Conservation (phyloP, 2,329 filamentous ascomycete genomes). For the Aspergillus persii region DNA sequence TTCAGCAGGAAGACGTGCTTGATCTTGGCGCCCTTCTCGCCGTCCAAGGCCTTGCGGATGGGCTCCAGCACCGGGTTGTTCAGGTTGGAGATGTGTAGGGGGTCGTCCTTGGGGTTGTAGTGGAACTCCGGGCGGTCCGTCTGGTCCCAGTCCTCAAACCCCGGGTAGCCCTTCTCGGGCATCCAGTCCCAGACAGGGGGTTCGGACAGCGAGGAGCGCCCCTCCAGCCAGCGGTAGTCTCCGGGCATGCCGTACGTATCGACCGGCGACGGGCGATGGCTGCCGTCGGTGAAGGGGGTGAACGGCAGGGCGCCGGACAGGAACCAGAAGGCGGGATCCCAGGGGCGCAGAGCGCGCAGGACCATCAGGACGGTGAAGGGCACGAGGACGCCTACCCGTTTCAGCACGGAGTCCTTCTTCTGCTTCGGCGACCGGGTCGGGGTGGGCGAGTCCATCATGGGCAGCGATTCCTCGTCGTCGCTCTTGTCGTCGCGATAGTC, state of each 20-base stretch:
- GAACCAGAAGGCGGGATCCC: slow-evolving; percentile 26
- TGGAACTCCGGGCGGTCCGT: slow-evolving; percentile 15
- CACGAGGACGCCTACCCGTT: slow-evolving; percentile 21
- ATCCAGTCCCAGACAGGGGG: slow-evolving; percentile 26
- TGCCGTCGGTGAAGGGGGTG: slow-evolving; percentile 20
- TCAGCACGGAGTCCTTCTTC: slow-evolving; percentile 8
- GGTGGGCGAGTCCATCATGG: slow-evolving; percentile 13
- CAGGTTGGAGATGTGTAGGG: slow-evolving; percentile 44
- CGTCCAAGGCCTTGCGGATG: slow-evolving; percentile 26
- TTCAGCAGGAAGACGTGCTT: slow-evolving; percentile 47
- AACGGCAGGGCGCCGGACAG: slow-evolving; percentile 25
- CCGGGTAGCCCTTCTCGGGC: slow-evolving; percentile 18
- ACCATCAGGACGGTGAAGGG: slow-evolving; percentile 21
- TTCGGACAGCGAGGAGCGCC: slow-evolving; percentile 15
- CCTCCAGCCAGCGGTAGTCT: slow-evolving; percentile 22
- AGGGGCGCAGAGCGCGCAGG: slow-evolving; percentile 28
- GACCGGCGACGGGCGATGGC: slow-evolving; percentile 19
- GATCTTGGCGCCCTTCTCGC: slow-evolving; percentile 32
- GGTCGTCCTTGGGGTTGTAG: slow-evolving; percentile 40
- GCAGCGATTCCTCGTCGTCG: slow-evolving; percentile 21
- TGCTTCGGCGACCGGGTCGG: slow-evolving; percentile 3
- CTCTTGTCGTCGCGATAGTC: slow-evolving; percentile 24
- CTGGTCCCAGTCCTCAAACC: slow-evolving; percentile 28
- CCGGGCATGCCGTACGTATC: slow-evolving; percentile 18
- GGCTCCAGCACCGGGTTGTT: slow-evolving; percentile 25